Evolutionary conservation across 148 eudicot species (phyloP).

Genomic region (Fallopia convolvulus): DNA sequence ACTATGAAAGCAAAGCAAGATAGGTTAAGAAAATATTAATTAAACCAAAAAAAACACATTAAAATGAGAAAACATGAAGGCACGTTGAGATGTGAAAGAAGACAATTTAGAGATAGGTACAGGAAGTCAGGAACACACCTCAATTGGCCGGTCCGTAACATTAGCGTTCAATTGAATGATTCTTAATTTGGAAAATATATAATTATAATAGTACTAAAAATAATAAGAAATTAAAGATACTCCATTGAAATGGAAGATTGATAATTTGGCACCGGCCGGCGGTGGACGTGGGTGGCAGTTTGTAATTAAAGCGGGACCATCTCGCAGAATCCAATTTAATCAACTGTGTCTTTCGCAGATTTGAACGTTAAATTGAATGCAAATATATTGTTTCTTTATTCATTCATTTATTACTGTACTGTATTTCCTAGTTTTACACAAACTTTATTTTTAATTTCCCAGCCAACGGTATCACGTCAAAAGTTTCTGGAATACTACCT

Average conservation of each 20-base stretch:
- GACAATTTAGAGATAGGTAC: not conserved
- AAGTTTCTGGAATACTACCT: not conserved
- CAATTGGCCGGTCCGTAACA: not conserved
- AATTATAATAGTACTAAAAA: not conserved
- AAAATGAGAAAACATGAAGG: not conserved
- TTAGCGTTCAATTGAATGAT: not conserved
- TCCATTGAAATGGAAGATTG: not conserved
- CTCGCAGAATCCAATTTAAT: not conserved
- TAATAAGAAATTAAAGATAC: not conserved
- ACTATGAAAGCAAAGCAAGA: not conserved
- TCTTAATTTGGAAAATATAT: not conserved
- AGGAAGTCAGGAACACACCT: not conserved
- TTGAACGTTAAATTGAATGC: not conserved
- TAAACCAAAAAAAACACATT: not conserved
- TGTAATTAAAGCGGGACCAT: not conserved
- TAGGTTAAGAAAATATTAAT: not conserved
- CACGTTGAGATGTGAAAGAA: not conserved
- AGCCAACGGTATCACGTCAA: not conserved
- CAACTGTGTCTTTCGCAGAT: not conserved
- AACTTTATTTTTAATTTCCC: not conserved
- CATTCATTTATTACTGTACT: not conserved
- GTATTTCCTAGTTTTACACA: too few species aligned
- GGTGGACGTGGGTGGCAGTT: slow-evolving; percentile 6
- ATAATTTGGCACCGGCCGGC: slow-evolving; percentile 6
- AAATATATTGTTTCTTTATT: not conserved